Conservation (phyloP, 148 eudicot species). For the Arbutus unedo region DNA sequence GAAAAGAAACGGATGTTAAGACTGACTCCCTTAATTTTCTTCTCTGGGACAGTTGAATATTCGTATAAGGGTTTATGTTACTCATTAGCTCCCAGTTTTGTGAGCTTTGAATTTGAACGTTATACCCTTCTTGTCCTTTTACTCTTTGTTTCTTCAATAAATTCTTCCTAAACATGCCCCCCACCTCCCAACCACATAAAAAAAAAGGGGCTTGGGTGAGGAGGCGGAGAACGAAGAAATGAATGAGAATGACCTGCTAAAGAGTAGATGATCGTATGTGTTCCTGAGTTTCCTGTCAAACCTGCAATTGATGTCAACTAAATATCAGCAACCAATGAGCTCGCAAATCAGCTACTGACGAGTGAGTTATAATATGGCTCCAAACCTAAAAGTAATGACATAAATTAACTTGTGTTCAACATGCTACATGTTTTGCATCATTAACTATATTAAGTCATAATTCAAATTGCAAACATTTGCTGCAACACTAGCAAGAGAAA, state of each 20-base stretch:
- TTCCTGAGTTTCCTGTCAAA: conserved; percentile 91
- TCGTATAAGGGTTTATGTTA: neutral
- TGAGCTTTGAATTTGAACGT: neutral
- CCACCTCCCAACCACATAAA: neutral
- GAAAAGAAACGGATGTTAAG: neutral
- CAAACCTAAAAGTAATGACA: neutral
- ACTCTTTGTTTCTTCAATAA: neutral
- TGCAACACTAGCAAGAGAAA: neutral
- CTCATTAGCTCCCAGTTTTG: neutral
- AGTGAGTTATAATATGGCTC: neutral
- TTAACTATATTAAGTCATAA: neutral
- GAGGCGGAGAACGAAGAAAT: neutral
- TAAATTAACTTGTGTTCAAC: neutral
- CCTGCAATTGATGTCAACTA: conserved; percentile 50
- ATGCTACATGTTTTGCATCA: neutral
- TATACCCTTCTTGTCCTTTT: neutral
- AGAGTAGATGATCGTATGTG: conserved; percentile 84
- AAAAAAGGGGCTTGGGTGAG: neutral
- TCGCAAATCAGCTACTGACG: conserved; percentile 6
- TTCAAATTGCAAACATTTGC: neutral
- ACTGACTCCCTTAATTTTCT: neutral
- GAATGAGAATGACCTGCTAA: conserved; percentile 68
- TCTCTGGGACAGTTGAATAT: neutral
- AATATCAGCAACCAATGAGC: conserved; percentile 15
- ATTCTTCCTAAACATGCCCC: neutral